These are phyloP conservation scores for Penicillium pancosmium DNA, from an alignment of 495 filamentous ascomycete genomes.

Conservation along the genomic window DNA sequence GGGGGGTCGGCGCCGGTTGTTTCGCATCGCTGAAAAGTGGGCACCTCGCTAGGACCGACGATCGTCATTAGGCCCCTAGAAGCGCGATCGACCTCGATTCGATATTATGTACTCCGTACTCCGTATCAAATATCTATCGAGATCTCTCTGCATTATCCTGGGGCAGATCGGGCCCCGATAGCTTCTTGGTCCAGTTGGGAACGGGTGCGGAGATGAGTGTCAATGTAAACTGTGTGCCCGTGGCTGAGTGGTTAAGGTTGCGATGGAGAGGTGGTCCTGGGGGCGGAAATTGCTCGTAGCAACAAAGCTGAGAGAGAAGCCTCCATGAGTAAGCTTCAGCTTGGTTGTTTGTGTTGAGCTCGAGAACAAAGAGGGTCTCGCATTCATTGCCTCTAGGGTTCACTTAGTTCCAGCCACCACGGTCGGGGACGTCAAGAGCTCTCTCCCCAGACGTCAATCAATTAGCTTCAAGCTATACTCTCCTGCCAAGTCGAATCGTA, in stretches of 20 bases:
- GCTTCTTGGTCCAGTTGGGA: background rate
- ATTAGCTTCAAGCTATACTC: background rate
- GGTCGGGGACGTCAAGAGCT: background rate
- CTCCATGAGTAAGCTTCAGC: too few species aligned
- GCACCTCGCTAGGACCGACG: slow-evolving; percentile 19
- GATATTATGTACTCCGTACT: slow-evolving; percentile 1
- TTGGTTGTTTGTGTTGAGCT: background rate
- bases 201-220: slow-evolving; percentile 4
- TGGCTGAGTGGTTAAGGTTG: slow-evolving; percentile 3
- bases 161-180: background rate
- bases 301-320: background rate
- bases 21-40: slow-evolving; percentile 27
- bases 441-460: background rate
- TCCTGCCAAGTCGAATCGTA: background rate
- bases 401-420: background rate
- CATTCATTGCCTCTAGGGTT: background rate
- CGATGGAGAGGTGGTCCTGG: background rate
- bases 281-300: background rate
- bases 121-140: background rate
- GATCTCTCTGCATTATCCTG: slow-evolving; percentile 7
- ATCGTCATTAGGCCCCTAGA: slow-evolving; percentile 23
- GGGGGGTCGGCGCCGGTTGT: slow-evolving; percentile 15
- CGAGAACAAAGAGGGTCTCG: background rate
- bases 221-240: background rate
- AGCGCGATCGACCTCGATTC: slow-evolving; percentile 10